Conservation (phyloP, 805 yeast species). For the Saccharomycopsis guyanensis region DNA sequence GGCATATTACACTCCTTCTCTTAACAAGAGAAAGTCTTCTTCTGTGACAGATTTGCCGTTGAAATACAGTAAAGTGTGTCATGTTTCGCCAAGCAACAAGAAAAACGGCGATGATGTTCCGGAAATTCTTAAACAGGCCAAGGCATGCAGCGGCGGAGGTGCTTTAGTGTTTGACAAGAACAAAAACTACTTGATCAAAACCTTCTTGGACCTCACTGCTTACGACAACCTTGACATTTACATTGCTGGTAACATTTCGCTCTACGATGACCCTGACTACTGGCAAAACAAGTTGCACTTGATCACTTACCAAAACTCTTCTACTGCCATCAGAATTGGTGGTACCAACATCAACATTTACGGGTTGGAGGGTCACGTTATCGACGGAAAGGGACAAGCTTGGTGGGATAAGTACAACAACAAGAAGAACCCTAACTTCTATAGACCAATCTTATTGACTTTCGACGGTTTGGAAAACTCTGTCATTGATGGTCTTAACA, state of each 20-base stretch:
- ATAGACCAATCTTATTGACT: slow-evolving; percentile 13
- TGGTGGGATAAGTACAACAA: slow-evolving; percentile 16
- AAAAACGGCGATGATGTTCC: slow-evolving; percentile 6
- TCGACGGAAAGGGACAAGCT: slow-evolving; percentile 15
- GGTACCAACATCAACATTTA: slow-evolving; percentile 13
- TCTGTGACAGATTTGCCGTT: slow-evolving; percentile 1
- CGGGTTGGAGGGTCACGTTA: slow-evolving; percentile 12
- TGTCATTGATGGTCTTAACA: slow-evolving; percentile 14
- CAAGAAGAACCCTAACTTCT: slow-evolving; percentile 9
- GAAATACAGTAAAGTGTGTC: slow-evolving; percentile 7
- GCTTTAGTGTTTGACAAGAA: slow-evolving; percentile 11
- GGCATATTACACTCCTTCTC: background rate
- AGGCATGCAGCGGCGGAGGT: slow-evolving; percentile 13
- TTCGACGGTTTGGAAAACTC: slow-evolving; percentile 11
- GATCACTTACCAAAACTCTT: slow-evolving; percentile 12
- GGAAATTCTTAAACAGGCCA: slow-evolving; percentile 6
- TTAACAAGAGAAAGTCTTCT: background rate
- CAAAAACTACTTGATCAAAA: slow-evolving; percentile 4
- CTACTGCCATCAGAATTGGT: slow-evolving; percentile 17
- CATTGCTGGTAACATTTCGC: slow-evolving; percentile 11
- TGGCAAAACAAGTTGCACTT: slow-evolving; percentile 15
- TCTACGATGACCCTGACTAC: slow-evolving; percentile 13
- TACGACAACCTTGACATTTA: slow-evolving; percentile 15
- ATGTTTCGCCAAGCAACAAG: slow-evolving; percentile 1
- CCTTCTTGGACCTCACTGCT: slow-evolving; percentile 11